A percentile compares a stretch with the other conserved stretches of the same genome.
These are phyloP conservation scores for Tremella fuciformis DNA, from an alignment of 768 basidiomycete genomes.

Conservation along the genomic window DNA sequence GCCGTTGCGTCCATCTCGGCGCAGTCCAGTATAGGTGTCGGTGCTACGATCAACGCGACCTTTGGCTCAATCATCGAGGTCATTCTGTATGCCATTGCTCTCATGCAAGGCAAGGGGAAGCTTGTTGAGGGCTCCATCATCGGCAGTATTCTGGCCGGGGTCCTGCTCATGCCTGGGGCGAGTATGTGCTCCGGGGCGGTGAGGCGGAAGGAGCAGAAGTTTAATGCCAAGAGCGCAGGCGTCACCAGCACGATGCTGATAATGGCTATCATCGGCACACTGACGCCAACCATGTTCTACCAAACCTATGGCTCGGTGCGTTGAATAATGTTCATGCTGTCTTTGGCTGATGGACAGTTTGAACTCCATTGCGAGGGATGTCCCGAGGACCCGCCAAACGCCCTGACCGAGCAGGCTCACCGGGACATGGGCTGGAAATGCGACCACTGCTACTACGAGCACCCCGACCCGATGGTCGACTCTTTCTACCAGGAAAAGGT, in stretches of 20 bases:
- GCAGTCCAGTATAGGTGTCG: conserved; percentile 97
- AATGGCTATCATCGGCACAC: conserved; percentile 96
- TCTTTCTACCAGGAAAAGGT: conserved; percentile 97
- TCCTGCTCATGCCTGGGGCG: conserved; percentile 91
- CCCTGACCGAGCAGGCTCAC: conserved; percentile 9
- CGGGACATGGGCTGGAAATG: conserved; percentile 69
- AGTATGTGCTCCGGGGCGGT: conserved; percentile 92
- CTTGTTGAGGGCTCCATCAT: conserved; percentile 97
- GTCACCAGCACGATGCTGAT: conserved; percentile 99
- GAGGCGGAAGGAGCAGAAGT: conserved; percentile 88
- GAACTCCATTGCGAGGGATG: conserved; percentile 50
- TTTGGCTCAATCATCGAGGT: conserved; percentile 99
- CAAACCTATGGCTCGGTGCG: conserved; percentile 95
- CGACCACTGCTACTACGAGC: conserved; percentile 88
- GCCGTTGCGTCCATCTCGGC: conserved; percentile 99
- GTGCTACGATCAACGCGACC: conserved; percentile 97
- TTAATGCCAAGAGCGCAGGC: conserved; percentile 98
- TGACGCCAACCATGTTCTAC: conserved; percentile 95
- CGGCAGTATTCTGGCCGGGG: conserved; percentile 89
- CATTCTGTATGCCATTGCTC: conserved; percentile 82
- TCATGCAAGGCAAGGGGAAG: conserved; percentile 85
- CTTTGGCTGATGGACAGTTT: conserved; percentile 24
- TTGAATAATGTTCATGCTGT: conserved; percentile 22
- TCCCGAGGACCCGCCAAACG: conserved; percentile 23
- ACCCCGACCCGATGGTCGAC: conserved; percentile 86